Evolutionary conservation across 2,329 filamentous ascomycete species (phyloP).

Genomic region (Paraconiothyrium brasiliense): DNA sequence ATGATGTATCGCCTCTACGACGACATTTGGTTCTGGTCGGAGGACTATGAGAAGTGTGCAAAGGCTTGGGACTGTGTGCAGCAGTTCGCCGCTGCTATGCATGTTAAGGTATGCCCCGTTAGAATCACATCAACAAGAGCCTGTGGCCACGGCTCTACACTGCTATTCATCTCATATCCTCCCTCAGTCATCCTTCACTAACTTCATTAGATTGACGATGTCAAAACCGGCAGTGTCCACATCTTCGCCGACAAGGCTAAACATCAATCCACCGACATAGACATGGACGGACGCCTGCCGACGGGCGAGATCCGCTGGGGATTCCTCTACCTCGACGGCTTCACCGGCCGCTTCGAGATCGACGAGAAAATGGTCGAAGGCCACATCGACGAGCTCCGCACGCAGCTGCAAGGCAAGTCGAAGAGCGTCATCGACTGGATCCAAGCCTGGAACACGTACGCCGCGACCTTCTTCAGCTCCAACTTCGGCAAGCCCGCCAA

Average conservation of each 20-base stretch:
- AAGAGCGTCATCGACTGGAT: constrained; percentile 47
- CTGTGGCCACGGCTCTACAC: background rate
- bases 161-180: too few species aligned
- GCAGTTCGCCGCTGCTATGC: constrained; percentile 55
- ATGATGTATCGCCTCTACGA: constrained; percentile 60
- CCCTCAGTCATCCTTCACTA: background rate
- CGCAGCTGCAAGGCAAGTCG: constrained; percentile 39
- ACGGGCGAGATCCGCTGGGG: constrained; percentile 45
- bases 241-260: constrained; percentile 26
- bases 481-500: constrained; percentile 64
- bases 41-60: constrained; percentile 52
- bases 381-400: constrained; percentile 41
- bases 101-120: constrained; percentile 43
- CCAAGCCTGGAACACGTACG: constrained; percentile 63
- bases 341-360: constrained; percentile 43
- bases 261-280: constrained; percentile 11
- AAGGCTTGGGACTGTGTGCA: constrained; percentile 57
- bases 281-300: constrained; percentile 37
- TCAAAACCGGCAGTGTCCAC: constrained; percentile 55
- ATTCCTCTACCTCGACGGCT: constrained; percentile 39
- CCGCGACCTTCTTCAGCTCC: constrained; percentile 61
- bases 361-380: constrained; percentile 45
- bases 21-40: constrained; percentile 60
- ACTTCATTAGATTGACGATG: constrained; percentile 48
- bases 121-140: background rate